Conservation (phyloP, 257 asterid genomes). For the Nemophila menziesii region DNA sequence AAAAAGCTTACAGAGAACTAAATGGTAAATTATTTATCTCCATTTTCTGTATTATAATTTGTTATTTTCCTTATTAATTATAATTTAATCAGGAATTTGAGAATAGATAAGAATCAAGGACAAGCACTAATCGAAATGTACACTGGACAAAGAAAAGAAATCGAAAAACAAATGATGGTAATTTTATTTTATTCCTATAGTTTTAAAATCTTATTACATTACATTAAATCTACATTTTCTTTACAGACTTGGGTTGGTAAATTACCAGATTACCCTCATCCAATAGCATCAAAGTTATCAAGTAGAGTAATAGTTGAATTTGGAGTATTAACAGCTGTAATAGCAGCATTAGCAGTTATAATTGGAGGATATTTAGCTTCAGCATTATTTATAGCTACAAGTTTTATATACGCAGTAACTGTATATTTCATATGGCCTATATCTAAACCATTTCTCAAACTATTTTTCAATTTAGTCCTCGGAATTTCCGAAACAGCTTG, state of each 20-base stretch:
- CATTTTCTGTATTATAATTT: slow-evolving; percentile 10
- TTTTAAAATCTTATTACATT: neutral
- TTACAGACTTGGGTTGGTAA: slow-evolving; percentile 79
- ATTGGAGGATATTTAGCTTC: slow-evolving; percentile 89
- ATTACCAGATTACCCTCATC: slow-evolving; percentile 73
- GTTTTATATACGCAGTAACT: slow-evolving; percentile 47
- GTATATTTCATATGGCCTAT: slow-evolving; percentile 75
- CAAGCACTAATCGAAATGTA: slow-evolving; percentile 48
- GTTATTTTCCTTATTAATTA: slow-evolving; percentile 10
- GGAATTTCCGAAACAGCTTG: slow-evolving; percentile 50
- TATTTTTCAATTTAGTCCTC: slow-evolving; percentile 41
- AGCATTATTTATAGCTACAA: slow-evolving; percentile 70
- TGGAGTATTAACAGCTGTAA: slow-evolving; percentile 64
- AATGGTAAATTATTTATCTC: slow-evolving; percentile 46
- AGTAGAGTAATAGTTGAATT: slow-evolving; percentile 89
- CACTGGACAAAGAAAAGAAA: slow-evolving; percentile 64
- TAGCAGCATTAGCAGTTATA: slow-evolving; percentile 75
- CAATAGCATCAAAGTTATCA: slow-evolving; percentile 81
- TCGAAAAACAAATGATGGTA: slow-evolving; percentile 86
- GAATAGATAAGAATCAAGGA: slow-evolving; percentile 49
- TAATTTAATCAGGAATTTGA: slow-evolving; percentile 52
- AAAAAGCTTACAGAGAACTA: slow-evolving; percentile 69
- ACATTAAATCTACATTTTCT: slow-evolving; percentile 5
- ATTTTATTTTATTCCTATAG: slow-evolving; percentile 1
- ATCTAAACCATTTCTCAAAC: slow-evolving; percentile 65